Base-by-base conservation (phyloP, 768 basidiomycete species). In the Mycena kentingensis region DNA sequence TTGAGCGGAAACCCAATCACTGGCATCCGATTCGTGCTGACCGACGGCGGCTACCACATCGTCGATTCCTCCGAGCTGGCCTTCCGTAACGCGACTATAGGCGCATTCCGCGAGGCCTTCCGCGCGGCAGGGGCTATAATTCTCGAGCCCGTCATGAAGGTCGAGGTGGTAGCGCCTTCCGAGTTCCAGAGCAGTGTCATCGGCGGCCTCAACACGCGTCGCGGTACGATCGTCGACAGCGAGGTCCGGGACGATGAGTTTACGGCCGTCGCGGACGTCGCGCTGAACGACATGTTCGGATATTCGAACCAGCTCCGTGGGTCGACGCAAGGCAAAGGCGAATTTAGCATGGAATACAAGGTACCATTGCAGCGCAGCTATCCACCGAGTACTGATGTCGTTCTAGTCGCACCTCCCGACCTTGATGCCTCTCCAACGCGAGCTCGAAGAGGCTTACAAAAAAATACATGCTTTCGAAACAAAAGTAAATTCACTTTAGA, bases 211-310 rank as follows among this genome's bases (percentile, higher is more conserved):
- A 99, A 97, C 67, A 83, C 87, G 45, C 83, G 97, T 25, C 85
- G 93, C 39, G 97, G 97, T 4, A 93, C 90, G 2, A 97, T 99
- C 64, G 75, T 95, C 35, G 96, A 98, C 63, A 96, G 90, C 61
- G 97, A 98, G 72, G 88, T 96, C 27, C 85, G 96, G 36, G 95
- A 97, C 60, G 97, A 98, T 61, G 96, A 99, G 71, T 98, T 99
- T 65, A 93, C 91, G 4, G 81, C 88, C 49, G 78, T 81, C 25
- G 93, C 93, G 19, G 96, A 98, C 65, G 95, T 99, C 12, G 86
- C 92, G 7, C 69, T 99, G 70, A 97, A 93, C 69, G 96, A 98
- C 62, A 98, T 98, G 96, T 99, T 99, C 66, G 91, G 93, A 16
- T 98, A 98, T 68, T 95, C 94, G 31, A 92, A 86, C 63, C 89